Evolutionary conservation across 768 basidiomycete species (phyloP), one percentile per base, ranked within the genome.

Genomic region (Hygrophorus russula): DNA sequence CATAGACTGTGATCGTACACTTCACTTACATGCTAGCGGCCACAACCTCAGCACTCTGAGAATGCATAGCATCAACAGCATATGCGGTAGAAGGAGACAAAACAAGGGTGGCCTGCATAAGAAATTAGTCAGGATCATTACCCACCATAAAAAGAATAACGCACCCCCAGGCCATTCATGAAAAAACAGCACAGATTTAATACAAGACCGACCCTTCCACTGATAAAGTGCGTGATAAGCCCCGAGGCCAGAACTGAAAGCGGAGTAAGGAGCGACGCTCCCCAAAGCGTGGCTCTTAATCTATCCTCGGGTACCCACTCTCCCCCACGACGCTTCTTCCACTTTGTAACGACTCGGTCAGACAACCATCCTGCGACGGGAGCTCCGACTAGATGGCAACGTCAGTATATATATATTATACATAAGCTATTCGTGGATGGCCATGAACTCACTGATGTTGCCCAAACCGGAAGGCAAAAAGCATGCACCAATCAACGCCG

Each of bases 271-370:
- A 73, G 24, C 0, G 66, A 58, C 2, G 66, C 67, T 7, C 74
- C 73, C 5, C 65, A 49, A 28, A 75, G 54, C 2, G 71, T 62
- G 1, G 68, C 78, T 1, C 76, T 68, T 18, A 84, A 65, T 4
- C 82, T 73, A 49, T 82, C 83, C 56, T 86, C 81, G 0, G 81
- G 81, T 34, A 74, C 70, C 78, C 77, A 82, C 1, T 62, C 51
- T 0, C 79, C 80, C 0, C 66, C 67, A 17, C 80, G 70, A 4
- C 60, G 54, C 36, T 64, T 58, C 12, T 69, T 69, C 60, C 73
- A 78, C 31, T 52, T 54, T 13, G 69, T 59, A 17, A 86, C 63
- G 0, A 69, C 59, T 19, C 50, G 47, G 54, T 85, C 83, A 0
- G 82, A 82, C 0, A 81, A 46, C 13, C 63, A 64, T 1, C 82